Evolutionary conservation across 2,329 filamentous ascomycete species (phyloP), one percentile per base, ranked within the genome.

Genomic region (Colletotrichum tanaceti): DNA sequence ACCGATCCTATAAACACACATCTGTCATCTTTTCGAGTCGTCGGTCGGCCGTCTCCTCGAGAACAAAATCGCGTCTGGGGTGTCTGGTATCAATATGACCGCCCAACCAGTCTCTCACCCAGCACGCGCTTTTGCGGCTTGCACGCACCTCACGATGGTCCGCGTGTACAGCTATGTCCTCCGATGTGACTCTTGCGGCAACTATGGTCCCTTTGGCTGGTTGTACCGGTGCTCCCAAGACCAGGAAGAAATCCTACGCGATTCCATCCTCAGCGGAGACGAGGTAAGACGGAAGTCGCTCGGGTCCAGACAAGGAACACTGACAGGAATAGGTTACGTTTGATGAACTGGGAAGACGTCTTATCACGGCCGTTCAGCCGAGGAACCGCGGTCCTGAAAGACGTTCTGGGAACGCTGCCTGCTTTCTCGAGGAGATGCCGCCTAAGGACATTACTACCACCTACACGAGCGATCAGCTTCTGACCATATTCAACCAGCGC

Each of bases 161-260:
- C 87, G 90, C 35, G 77, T 93, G 52, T 92, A 89, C 73, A 85
- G 85, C 41, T 66, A 79, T 22, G 75, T 82, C 35, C 77, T 82
- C 54, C 74, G 77, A 20, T 96, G 93, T 78, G 79, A 84, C 9
- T 75, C 83, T 28, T 96, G 93, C 73, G 80, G 80, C 46, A 79
- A 80, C 47, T 77, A 78, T 1, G 86, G 90, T 0, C 79, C 83
- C 18, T 83, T 90, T 61, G 91, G 91, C 32, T 96, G 91, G 87
- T 79, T 96, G 24, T 96, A 93, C 77, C 83, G 86, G 68, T 96
- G 93, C 77, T 86, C 84, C 14, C 87, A 92, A 75, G 91, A 94
- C 73, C 81, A 80, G 13, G 83, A 87, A 38, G 75, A 74, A 24
- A 69, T 76, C 66, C 75, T 72, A 24, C 72, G 75, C 52, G 79